A percentile compares a stretch with the other conserved stretches of the same genome.
These are phyloP conservation scores for Adansonia digitata DNA, from an alignment of 345 rosid species.

Conservation along the genomic window DNA sequence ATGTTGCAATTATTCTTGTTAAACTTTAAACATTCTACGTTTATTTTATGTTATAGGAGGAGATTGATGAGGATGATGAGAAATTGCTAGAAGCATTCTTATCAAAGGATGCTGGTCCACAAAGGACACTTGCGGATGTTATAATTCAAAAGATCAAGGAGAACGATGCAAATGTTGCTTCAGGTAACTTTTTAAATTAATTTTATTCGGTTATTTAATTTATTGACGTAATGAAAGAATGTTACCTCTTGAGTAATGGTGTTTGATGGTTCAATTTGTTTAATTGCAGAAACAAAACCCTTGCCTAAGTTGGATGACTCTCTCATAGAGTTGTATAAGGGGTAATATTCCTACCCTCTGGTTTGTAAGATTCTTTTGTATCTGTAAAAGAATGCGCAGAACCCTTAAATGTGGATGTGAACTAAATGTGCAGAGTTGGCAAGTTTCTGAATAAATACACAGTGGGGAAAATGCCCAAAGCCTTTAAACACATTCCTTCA, in stretches of 20 bases:
- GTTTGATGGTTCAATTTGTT: conserved; percentile 8
- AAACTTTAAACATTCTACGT: not conserved
- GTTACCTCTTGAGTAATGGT: not conserved
- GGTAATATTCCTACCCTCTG: conserved; percentile 35
- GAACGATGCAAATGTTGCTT: conserved; percentile 44
- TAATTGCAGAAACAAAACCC: conserved; percentile 56
- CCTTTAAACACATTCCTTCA: conserved; percentile 69
- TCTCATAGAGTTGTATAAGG: conserved; percentile 60
- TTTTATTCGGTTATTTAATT: not conserved
- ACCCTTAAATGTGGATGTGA: not conserved
- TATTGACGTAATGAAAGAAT: not conserved
- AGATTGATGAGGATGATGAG: conserved; percentile 77
- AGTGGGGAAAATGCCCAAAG: conserved; percentile 82
- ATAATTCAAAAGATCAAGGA: conserved; percentile 66
- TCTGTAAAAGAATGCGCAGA: not conserved
- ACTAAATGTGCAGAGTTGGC: conserved; percentile 56
- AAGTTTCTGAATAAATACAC: conserved; percentile 70
- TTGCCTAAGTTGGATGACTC: conserved; percentile 67
- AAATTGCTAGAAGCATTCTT: conserved; percentile 74
- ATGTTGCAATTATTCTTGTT: not conserved
- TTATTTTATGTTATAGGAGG: conserved; percentile 41
- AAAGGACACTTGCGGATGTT: conserved; percentile 70
- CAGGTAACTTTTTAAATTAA: conserved; percentile 38
- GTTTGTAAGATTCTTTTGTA: not conserved
- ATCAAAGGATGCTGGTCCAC: conserved; percentile 59